Percentiles rank a stretch among this genome's conserved stretches.
phyloP scores from a whole-genome alignment of 2,329 filamentous ascomycete genomes.

The Sporothrix luriei region DNA sequence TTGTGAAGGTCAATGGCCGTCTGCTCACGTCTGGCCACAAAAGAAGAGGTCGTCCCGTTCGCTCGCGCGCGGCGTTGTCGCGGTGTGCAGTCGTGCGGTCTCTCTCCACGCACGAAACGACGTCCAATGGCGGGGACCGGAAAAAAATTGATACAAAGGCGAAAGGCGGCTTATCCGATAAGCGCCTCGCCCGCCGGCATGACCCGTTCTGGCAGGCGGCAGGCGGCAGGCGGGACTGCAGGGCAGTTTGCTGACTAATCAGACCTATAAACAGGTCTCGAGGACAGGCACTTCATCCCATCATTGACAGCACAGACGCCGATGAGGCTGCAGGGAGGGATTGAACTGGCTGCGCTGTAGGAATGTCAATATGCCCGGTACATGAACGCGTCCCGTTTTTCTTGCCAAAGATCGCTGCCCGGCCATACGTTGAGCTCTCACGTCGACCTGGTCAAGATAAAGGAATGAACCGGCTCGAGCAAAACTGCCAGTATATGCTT shows the following conservation, averaged over 20 bases:
- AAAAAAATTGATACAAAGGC: constrained; percentile 21
- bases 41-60: neutral
- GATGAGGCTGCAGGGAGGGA: too few relatives aligned
- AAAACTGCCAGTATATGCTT: too few relatives aligned
- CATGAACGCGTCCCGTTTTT: too few relatives aligned
- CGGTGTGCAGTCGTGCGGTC: neutral
- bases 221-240: neutral
- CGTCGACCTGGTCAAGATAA: too few relatives aligned
- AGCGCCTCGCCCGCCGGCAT: constrained; percentile 18
- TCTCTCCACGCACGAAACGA: neutral
- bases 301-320: too few relatives aligned
- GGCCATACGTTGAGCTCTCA: too few relatives aligned
- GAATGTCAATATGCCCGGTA: too few relatives aligned
- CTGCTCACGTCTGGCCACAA: neutral
- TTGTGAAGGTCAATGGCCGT: neutral
- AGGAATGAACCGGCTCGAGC: too few relatives aligned
- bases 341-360: too few relatives aligned
- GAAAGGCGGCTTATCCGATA: constrained; percentile 18
- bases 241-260: constrained; percentile 11
- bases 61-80: neutral
- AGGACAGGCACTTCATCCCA: too few relatives aligned
- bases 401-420: too few relatives aligned
- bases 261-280: neutral
- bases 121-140: constrained; percentile 20
- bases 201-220: constrained; percentile 6